These are phyloP conservation scores for Penicillium subrubescens DNA, from an alignment of 495 filamentous ascomycete genomes.

Conservation along the genomic window DNA sequence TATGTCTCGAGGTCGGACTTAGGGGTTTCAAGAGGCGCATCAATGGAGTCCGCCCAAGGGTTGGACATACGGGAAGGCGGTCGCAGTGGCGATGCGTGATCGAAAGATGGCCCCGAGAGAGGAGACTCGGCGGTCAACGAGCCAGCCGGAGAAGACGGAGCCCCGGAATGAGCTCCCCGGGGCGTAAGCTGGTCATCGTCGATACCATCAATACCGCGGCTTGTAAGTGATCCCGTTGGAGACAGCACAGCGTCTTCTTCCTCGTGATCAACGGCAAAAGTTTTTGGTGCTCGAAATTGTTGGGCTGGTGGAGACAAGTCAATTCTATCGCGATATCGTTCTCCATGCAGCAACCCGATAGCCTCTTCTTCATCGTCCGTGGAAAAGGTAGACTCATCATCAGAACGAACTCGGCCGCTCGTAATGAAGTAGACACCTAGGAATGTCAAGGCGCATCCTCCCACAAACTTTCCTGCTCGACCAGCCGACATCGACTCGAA, in stretches of 20 bases:
- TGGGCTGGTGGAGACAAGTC: slow-evolving; percentile 37
- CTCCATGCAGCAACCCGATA: slow-evolving; percentile 48
- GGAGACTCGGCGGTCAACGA: slow-evolving; percentile 38
- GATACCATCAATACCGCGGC: slow-evolving; percentile 35
- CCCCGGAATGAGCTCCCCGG: slow-evolving; percentile 36
- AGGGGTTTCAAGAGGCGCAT: slow-evolving; percentile 15
- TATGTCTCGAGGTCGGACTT: slow-evolving; percentile 32
- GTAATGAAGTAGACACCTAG: slow-evolving; percentile 94
- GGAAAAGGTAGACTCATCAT: slow-evolving; percentile 49
- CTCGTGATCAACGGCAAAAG: slow-evolving; percentile 16
- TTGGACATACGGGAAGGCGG: slow-evolving; percentile 43
- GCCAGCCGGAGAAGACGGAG: slow-evolving; percentile 35
- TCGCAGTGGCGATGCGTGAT: slow-evolving; percentile 34
- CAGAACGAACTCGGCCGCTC: slow-evolving; percentile 51
- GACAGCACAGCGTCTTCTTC: slow-evolving; percentile 30
- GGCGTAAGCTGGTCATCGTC: slow-evolving; percentile 41
- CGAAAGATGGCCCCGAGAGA: slow-evolving; percentile 33
- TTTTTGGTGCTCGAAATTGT: slow-evolving; percentile 22
- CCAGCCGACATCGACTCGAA: slow-evolving; percentile 75
- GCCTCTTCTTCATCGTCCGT: slow-evolving; percentile 51
- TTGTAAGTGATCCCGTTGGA: slow-evolving; percentile 38
- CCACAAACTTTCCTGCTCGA: slow-evolving; percentile 79
- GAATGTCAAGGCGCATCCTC: slow-evolving; percentile 88
- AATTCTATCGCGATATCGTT: slow-evolving; percentile 43
- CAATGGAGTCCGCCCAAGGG: slow-evolving; percentile 41